Percentiles rank a stretch among this genome's conserved stretches.
phyloP scores from a whole-genome alignment of 495 filamentous ascomycete genomes.

The Xylaria flabelliformis region DNA sequence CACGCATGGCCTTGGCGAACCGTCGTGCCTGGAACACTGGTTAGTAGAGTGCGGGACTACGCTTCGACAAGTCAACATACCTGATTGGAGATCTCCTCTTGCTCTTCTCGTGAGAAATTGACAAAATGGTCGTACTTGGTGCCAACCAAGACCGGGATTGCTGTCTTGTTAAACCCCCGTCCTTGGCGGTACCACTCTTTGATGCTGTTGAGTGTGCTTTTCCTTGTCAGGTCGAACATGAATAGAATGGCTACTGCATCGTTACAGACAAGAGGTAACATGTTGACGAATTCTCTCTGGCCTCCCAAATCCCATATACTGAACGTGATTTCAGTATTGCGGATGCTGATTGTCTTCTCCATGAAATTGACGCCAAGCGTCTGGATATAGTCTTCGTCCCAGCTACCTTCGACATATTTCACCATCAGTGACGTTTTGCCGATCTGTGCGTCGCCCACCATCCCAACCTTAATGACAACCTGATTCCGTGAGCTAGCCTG shows the following conservation, averaged over 20 bases:
- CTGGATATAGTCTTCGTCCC: conserved; percentile 99
- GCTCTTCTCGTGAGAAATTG: conserved; percentile 95
- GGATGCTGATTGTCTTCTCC: conserved; percentile 99
- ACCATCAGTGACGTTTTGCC: conserved; percentile 99
- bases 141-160: conserved; percentile 93
- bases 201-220: conserved; percentile 97
- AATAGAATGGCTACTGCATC: conserved; percentile 98
- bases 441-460: conserved; percentile 99
- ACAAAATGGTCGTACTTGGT: conserved; percentile 99
- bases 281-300: conserved; percentile 98
- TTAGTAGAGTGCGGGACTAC: conserved; percentile 21
- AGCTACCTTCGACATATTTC: conserved; percentile 98
- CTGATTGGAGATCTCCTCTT: conserved; percentile 97
- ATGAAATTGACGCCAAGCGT: conserved; percentile 99
- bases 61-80: conserved; percentile 50
- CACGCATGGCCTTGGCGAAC: conserved; percentile 98
- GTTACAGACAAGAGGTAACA: conserved; percentile 98
- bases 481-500: conserved; percentile 71
- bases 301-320: conserved; percentile 99
- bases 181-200: conserved; percentile 99
- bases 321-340: conserved; percentile 99
- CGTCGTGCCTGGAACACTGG: conserved; percentile 73
- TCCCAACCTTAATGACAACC: conserved; percentile 98
- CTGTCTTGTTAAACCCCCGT: conserved; percentile 98
- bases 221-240: conserved; percentile 98